A percentile compares a stretch with the other conserved stretches of the same genome.
Evolutionary conservation across 352 stramenopile species (phyloP).

Genomic region (Globisporangium splendens): DNA sequence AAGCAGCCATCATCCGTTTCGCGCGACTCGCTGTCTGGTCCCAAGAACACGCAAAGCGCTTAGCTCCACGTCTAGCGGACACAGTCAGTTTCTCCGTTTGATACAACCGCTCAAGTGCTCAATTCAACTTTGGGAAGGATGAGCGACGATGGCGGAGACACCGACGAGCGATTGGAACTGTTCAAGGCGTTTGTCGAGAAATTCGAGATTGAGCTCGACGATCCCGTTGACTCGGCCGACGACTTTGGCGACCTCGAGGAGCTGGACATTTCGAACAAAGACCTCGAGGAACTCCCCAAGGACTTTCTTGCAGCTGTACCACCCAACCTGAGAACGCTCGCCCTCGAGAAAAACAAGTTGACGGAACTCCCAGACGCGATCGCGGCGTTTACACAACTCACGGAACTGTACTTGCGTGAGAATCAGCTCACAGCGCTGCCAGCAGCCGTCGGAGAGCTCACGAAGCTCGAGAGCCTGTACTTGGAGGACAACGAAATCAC

Average conservation of each 20-base stretch:
- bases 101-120: neutral
- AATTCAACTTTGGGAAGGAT: slow-evolving; percentile 20
- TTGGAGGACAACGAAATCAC: slow-evolving; percentile 85
- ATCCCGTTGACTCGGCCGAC: slow-evolving; percentile 52
- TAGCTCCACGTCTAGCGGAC: neutral
- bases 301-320: slow-evolving; percentile 51
- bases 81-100: no score
- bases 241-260: slow-evolving; percentile 76
- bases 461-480: slow-evolving; percentile 77
- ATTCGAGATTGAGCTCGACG: slow-evolving; percentile 65
- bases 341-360: slow-evolving; percentile 78
- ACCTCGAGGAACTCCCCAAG: slow-evolving; percentile 47
- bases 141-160: slow-evolving; percentile 31
- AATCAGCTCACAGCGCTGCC: slow-evolving; percentile 67
- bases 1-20: no score
- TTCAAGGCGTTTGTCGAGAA: slow-evolving; percentile 66
- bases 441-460: slow-evolving; percentile 39
- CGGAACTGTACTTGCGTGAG: slow-evolving; percentile 80
- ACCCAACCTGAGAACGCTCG: slow-evolving; percentile 68
- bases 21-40: no score
- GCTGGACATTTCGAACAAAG: slow-evolving; percentile 80
- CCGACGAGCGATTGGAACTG: slow-evolving; percentile 31
- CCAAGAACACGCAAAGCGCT: no score
- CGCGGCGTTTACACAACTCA: slow-evolving; percentile 45
- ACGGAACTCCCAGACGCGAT: slow-evolving; percentile 49